Conservation (phyloP, 2,329 filamentous ascomycete species). For the Zelopaecilomyces penicillatus region DNA sequence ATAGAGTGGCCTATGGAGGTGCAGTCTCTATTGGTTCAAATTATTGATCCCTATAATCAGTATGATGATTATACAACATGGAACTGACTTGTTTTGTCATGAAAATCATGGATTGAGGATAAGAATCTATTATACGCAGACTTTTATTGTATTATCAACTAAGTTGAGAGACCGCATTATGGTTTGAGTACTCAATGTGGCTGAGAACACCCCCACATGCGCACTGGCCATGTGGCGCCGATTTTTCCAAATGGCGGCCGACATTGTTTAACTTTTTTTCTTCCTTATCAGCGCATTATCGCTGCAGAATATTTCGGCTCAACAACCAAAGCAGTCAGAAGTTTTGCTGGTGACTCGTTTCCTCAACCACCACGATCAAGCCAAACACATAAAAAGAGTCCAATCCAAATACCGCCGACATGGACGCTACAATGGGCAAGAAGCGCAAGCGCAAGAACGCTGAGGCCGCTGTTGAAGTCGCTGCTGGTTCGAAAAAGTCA, state of each 20-base stretch:
- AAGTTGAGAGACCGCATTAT: too few species aligned
- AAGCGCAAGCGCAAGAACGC: constrained; percentile 36
- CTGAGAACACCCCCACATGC: neutral
- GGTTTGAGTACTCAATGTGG: too few species aligned
- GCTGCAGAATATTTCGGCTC: too few species aligned
- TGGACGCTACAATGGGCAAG: constrained; percentile 30
- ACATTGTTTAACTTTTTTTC: constrained; percentile 13
- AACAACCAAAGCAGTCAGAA: neutral
- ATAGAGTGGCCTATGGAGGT: too few species aligned
- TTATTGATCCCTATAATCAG: too few species aligned
- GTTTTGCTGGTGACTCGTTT: constrained; percentile 9
- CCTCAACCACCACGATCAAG: constrained; percentile 1
- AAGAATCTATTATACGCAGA: too few species aligned
- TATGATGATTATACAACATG: too few species aligned
- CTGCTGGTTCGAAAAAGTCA: constrained; percentile 14
- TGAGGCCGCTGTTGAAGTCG: constrained; percentile 20
- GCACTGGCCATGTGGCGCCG: constrained; percentile 8
- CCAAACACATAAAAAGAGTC: neutral
- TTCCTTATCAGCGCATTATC: constrained; percentile 9
- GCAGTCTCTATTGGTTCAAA: too few species aligned
- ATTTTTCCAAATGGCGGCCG: constrained; percentile 4
- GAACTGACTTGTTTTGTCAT: too few species aligned
- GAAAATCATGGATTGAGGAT: too few species aligned
- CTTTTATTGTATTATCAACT: too few species aligned
- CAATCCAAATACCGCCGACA: constrained; percentile 12